Base-by-base conservation (phyloP, 768 basidiomycete genomes). In the Boletus rubroflammeus region DNA sequence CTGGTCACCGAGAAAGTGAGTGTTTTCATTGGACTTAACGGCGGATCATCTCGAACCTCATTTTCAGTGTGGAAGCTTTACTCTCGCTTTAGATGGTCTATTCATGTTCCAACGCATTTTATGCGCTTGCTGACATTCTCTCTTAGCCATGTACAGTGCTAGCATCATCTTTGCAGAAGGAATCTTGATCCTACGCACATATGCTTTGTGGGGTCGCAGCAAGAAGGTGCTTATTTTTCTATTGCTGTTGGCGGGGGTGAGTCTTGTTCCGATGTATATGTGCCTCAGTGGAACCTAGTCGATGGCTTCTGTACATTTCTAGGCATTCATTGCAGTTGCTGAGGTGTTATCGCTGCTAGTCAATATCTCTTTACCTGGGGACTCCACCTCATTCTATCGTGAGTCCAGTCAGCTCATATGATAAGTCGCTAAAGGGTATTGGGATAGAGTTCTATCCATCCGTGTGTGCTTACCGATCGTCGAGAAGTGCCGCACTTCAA, bases 101-200 rank as follows among this genome's bases (percentile, higher is more conserved):
- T 11, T 28, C 14, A n/a, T 23, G 1, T 38, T 38, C 5, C 6
- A 6, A 8, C 21, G 0, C 19, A 35, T 36, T 14, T 19, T 23
- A 35, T 6, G 1, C 25, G 3, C 28, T 41, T 19, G 6, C 26
- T 59, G 35, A 67, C 26, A 19, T 23, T 15, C 11, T 21, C 11
- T 10, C n/a, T 36, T 38, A 67, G 62, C 29, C 17, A 23, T 57
- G 3, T 68, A 55, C 45, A 56, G 2, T 25, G 45, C 46, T 13
- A 58, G 64, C n/a, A 32, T 63, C 19, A 19, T 67, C 15, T 49
- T 53, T 14, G 43, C 61, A 0, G 58, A 60, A 50, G 61, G 44
- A 6, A 54, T 68, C 21, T 56, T 67, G 44, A 68, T 68, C 23
- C 45, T 68, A 1, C 67, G 65, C 31, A 68, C 66, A 19, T 68